Evolutionary conservation across 208 protist genomes (phyloP).

Genomic region (Leishmania guyanensis): DNA sequence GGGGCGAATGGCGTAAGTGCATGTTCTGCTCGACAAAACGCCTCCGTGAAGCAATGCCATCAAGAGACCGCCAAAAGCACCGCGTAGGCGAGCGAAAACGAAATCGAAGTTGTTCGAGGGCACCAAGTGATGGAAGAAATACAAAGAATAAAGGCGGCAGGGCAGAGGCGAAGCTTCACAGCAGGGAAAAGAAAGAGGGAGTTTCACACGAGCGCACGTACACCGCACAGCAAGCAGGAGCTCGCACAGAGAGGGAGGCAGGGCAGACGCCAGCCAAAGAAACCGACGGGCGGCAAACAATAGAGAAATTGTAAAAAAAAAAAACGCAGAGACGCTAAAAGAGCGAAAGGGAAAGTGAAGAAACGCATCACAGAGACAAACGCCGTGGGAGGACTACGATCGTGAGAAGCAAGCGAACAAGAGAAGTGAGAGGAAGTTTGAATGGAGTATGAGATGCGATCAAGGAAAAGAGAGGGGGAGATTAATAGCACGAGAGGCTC

Average conservation of each 20-base stretch:
- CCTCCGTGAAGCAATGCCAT: neutral
- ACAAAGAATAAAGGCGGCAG: neutral
- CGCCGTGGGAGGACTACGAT: neutral
- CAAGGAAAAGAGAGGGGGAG: slow-evolving; percentile 7
- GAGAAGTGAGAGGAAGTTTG: neutral
- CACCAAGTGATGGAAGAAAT: neutral
- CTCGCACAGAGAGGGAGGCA: neutral
- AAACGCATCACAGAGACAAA: neutral
- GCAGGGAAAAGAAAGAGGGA: no score
- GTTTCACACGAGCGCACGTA: neutral
- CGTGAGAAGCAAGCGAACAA: neutral
- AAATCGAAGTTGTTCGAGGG: neutral
- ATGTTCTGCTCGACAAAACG: neutral
- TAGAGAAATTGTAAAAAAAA: neutral
- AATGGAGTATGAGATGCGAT: slow-evolving; percentile 1
- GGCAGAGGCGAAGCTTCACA: neutral
- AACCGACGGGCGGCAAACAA: neutral
- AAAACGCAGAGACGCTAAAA: neutral
- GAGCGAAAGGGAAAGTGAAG: neutral
- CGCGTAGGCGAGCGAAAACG: neutral
- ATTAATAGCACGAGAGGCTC: neutral
- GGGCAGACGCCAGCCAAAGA: neutral
- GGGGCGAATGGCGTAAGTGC: neutral
- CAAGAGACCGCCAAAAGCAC: neutral
- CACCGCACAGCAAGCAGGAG: neutral